These are phyloP conservation scores for Albatrellus sp. DNA, from an alignment of 1,284 basidiomycete genomes.

Conservation along the genomic window DNA sequence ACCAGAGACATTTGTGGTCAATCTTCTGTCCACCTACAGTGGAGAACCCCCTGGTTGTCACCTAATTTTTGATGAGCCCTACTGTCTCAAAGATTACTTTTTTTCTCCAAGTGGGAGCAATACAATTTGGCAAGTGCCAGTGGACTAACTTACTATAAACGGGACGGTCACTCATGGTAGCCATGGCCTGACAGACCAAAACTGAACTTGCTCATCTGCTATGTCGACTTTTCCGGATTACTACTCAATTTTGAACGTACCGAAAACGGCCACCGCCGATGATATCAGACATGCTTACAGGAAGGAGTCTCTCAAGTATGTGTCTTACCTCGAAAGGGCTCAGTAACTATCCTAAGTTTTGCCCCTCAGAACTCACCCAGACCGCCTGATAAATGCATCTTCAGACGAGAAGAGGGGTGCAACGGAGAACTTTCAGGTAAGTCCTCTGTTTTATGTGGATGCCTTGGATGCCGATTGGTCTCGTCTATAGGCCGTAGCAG, in stretches of 20 bases:
- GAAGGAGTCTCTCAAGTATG: constrained; percentile 57
- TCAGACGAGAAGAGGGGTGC: constrained; percentile 59
- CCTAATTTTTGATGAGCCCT: too few relatives aligned
- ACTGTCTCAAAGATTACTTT: too few relatives aligned
- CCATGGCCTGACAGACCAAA: too few relatives aligned
- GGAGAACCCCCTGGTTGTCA: too few relatives aligned
- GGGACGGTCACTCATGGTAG: too few relatives aligned
- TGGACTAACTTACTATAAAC: too few relatives aligned
- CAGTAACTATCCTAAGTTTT: constrained; percentile 1
- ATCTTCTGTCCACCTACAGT: too few relatives aligned
- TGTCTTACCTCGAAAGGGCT: background rate
- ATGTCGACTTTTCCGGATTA: constrained; percentile 69
- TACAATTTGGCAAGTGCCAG: too few relatives aligned
- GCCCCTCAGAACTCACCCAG: constrained; percentile 69
- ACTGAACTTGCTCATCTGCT: constrained; percentile 1
- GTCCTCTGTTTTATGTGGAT: background rate
- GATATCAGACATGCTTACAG: constrained; percentile 78
- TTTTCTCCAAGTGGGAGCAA: too few relatives aligned
- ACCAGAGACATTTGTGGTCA: too few relatives aligned
- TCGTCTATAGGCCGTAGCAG: constrained; percentile 63
- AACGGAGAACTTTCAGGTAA: constrained; percentile 77
- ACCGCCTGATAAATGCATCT: constrained; percentile 70
- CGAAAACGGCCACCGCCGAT: constrained; percentile 49
- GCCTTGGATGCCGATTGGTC: background rate
- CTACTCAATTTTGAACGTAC: constrained; percentile 51